These are phyloP conservation scores for Alternaria burnsii DNA, from an alignment of 2,329 filamentous ascomycete genomes.

Conservation along the genomic window DNA sequence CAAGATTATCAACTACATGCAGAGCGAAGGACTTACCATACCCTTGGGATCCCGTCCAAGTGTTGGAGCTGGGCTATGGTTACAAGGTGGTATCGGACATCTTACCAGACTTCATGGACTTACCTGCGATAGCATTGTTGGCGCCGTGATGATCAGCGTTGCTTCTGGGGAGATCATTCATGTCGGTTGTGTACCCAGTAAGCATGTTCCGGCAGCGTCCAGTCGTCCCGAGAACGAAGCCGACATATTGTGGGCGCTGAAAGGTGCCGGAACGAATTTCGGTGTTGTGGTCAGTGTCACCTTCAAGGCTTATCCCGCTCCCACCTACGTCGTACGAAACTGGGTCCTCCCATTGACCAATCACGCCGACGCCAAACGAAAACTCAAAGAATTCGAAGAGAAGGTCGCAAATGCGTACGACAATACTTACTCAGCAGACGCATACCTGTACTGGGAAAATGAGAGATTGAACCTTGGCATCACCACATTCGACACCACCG, in stretches of 20 bases:
- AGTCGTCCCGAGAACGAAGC: conserved; percentile 58
- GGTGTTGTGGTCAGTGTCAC: conserved; percentile 64
- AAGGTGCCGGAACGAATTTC: conserved; percentile 68
- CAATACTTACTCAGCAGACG: conserved; percentile 60
- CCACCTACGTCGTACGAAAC: conserved; percentile 48
- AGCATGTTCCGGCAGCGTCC: conserved; percentile 54
- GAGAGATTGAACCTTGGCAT: conserved; percentile 61
- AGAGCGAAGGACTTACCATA: conserved; percentile 61
- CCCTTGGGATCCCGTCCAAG: conserved; percentile 69
- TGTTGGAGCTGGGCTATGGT: conserved; percentile 69
- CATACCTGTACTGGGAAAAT: conserved; percentile 63
- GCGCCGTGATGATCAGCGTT: conserved; percentile 66
- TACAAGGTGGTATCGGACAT: conserved; percentile 72
- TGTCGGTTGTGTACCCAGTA: conserved; percentile 61
- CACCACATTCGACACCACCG: conserved; percentile 56
- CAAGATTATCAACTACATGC: conserved; percentile 61
- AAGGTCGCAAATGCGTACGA: conserved; percentile 53
- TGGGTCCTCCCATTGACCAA: conserved; percentile 40
- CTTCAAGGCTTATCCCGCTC: conserved; percentile 59
- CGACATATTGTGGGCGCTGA: conserved; percentile 66
- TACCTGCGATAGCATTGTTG: conserved; percentile 67
- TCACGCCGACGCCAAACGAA: conserved; percentile 43
- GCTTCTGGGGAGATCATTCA: conserved; percentile 58
- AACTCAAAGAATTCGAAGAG: conserved; percentile 54
- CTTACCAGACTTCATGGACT: conserved; percentile 65